Percentiles rank a stretch among this genome's conserved stretches.
These are phyloP conservation scores for Aspergillus indologenus DNA, from an alignment of 495 filamentous ascomycete genomes.

Conservation along the genomic window DNA sequence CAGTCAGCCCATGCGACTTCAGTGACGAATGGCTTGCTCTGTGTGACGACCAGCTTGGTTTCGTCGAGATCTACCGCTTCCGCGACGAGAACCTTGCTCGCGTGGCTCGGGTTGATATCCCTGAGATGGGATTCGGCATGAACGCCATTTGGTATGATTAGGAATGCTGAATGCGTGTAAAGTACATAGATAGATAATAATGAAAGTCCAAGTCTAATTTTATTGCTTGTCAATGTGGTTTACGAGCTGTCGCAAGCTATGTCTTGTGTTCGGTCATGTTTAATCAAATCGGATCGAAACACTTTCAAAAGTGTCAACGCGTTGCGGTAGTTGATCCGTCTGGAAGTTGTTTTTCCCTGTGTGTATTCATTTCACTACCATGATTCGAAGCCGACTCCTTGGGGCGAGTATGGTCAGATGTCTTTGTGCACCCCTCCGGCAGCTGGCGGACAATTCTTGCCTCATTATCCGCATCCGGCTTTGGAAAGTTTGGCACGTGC, in stretches of 20 bases:
- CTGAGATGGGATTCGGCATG: slow-evolving; percentile 83
- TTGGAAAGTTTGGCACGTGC: background rate
- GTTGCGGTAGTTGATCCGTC: too few species aligned
- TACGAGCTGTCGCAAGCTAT: background rate
- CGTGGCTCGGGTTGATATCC: slow-evolving; percentile 69
- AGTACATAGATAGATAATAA: background rate
- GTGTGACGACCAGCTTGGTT: slow-evolving; percentile 80
- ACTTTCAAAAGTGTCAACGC: too few species aligned
- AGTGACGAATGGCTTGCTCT: slow-evolving; percentile 82
- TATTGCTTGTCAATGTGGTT: background rate
- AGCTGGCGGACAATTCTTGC: background rate
- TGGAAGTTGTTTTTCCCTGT: background rate
- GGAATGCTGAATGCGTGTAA: background rate
- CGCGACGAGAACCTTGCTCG: slow-evolving; percentile 71
- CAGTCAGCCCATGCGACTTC: slow-evolving; percentile 74
- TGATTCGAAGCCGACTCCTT: background rate
- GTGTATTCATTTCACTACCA: background rate
- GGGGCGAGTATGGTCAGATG: background rate
- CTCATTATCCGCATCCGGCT: background rate
- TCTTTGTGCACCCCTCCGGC: background rate
- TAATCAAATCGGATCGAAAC: too few species aligned
- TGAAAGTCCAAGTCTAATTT: background rate
- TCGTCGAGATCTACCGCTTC: slow-evolving; percentile 83
- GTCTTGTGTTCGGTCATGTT: too few species aligned
- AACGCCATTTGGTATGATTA: slow-evolving; percentile 59